phyloP scores from a whole-genome alignment of 192 early-diverging fungal genomes.

The Pilobolus umbonatus region DNA sequence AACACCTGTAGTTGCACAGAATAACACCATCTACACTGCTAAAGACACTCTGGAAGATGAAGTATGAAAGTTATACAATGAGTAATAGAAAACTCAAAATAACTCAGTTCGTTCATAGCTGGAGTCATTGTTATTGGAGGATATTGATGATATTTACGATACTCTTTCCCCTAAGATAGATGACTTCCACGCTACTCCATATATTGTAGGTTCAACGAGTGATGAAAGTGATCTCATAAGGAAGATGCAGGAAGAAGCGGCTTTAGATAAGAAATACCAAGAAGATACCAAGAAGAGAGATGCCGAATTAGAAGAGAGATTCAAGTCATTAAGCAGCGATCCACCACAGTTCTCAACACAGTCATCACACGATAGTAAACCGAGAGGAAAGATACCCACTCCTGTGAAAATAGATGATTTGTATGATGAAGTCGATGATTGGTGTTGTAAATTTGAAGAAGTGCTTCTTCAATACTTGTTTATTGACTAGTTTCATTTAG shows the following conservation, averaged over 20 bases:
- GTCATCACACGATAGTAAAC: conserved; percentile 6
- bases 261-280: conserved; percentile 9
- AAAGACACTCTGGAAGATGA: neutral
- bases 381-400: conserved; percentile 31
- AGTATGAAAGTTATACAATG: neutral
- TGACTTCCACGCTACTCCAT: neutral
- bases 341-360: too few species aligned
- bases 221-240: conserved; percentile 13
- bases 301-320: conserved; percentile 20
- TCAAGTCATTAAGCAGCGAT: conserved; percentile 29
- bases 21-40: conserved; percentile 7
- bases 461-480: neutral
- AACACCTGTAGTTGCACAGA: conserved; percentile 3
- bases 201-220: too few species aligned
- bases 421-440: conserved; percentile 39
- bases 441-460: conserved; percentile 42
- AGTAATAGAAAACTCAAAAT: neutral
- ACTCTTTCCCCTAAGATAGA: neutral
- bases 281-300: conserved; percentile 7
- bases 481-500: conserved; percentile 11
- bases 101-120: neutral
- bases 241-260: conserved; percentile 2
- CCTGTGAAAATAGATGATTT: conserved; percentile 34
- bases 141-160: neutral
- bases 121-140: conserved; percentile 1